Evolutionary conservation across 192 early-diverging fungal species (phyloP).

Genomic region (Pecoramyces ruminantium): DNA sequence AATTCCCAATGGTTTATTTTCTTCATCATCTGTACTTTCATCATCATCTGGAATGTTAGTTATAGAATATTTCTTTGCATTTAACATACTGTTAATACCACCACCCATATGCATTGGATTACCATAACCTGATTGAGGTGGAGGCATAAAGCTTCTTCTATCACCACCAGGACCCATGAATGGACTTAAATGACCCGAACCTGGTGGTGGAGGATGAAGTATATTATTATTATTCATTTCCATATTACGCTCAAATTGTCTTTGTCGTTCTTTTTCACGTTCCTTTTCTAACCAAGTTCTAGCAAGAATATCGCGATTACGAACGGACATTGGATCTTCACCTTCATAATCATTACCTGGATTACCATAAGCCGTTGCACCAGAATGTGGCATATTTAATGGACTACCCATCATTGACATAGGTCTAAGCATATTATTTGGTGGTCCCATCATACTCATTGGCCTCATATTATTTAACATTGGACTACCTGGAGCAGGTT

Average conservation of each 20-base stretch:
- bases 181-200: neutral
- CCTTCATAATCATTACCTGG: neutral
- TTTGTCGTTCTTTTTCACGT: neutral
- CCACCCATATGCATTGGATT: neutral
- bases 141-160: neutral
- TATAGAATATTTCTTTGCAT: neutral
- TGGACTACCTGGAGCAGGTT: neutral
- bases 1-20: neutral
- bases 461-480: neutral
- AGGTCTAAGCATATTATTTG: neutral
- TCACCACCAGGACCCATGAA: neutral
- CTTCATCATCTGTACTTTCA: neutral
- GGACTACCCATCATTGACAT: neutral
- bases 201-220: neutral
- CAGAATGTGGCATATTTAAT: neutral
- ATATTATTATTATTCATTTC: neutral
- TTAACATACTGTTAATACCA: neutral
- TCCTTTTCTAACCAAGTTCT: neutral
- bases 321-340: neutral
- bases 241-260: neutral
- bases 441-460: neutral
- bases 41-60: neutral
- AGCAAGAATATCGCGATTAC: neutral
- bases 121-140: neutral
- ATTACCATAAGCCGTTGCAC: neutral